A percentile compares a stretch with the other conserved stretches of the same genome.
Conservation (phyloP, 78 protist genomes). For the Dictyostelium capitatum region DNA sequence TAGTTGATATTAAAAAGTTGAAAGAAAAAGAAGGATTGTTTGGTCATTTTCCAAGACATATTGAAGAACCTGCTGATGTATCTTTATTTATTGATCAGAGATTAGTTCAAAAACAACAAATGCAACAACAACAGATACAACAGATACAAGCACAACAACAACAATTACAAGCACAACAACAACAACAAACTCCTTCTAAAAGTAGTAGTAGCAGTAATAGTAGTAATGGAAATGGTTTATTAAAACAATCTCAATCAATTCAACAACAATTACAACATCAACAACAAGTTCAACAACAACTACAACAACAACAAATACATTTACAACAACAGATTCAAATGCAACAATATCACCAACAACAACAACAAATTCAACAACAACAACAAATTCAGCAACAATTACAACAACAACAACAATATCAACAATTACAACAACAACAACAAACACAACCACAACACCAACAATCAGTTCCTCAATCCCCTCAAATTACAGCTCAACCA, state of each 20-base stretch:
- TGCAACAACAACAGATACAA: not conserved
- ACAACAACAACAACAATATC: not conserved
- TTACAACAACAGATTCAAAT: not conserved
- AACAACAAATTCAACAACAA: no score
- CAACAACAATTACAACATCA: not conserved
- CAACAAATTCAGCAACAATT: not conserved
- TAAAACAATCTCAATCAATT: not conserved
- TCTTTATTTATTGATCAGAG: constrained; percentile 46
- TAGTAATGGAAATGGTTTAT: no score
- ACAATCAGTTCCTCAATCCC: constrained; percentile 1
- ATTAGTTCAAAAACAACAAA: not conserved
- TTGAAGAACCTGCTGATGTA: constrained; percentile 11
- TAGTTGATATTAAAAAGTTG: not conserved
- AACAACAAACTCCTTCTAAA: not conserved
- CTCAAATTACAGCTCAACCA: not conserved
- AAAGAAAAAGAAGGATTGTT: not conserved
- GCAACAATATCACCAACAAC: not conserved
- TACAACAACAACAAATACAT: not conserved
- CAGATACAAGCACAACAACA: not conserved
- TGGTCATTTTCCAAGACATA: constrained; percentile 15
- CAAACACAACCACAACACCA: not conserved
- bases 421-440: constrained; percentile 7
- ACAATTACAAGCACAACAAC: not conserved
- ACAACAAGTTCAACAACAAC: not conserved
- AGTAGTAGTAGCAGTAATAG: not conserved